Base-by-base conservation (phyloP, 2,329 filamentous ascomycete species). In the Penicillium italicum region DNA sequence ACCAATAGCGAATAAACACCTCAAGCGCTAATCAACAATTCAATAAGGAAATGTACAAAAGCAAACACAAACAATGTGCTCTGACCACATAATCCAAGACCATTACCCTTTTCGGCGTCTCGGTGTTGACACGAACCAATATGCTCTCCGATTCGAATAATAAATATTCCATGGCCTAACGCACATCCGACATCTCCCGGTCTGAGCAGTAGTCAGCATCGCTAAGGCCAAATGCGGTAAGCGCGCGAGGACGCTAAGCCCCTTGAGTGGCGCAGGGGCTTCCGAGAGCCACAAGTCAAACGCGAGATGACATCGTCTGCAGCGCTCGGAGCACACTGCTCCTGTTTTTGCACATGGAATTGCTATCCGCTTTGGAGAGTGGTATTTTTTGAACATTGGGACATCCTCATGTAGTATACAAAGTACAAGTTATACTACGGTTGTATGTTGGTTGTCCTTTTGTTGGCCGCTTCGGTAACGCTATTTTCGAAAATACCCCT, bases 251-350 rank as follows among this genome's bases (percentile, higher is more conserved):
- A 38, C 53, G 36, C 58, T 61, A 56, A 58, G 57, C 55, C 55
- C 52, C 54, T 53, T 44, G 20, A 52, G 56, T 62, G 56, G 60
- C 60, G 58, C 60, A 62, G 56, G 54, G 55, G 42, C 44, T 63
- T 42, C 44, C 50, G 28, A 48, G 55, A 63, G 61, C 59, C 59
- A 56, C 57, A 55, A 20, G 38, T 22, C 33, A 49, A 49, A 57
- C 47, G 61, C 58, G 53, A 53, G 53, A 64, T 62, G 59, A 63
- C 61, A 64, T 61, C 52, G 51, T 51, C 22, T n/a, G 57, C 56
- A 58, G 48, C 46, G 31, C 38, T 57, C 62, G 62, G 62, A 65
- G 62, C 56, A 65, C 55, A 53, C 49, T 64, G 60, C 62, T 65
- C 62, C 62, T 58, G 22, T 26, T 33, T 33, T 34, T 28, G 34